These are phyloP conservation scores for Exobasidium cylindrosporum DNA, from an alignment of 1,284 basidiomycete species.

Conservation along the genomic window DNA sequence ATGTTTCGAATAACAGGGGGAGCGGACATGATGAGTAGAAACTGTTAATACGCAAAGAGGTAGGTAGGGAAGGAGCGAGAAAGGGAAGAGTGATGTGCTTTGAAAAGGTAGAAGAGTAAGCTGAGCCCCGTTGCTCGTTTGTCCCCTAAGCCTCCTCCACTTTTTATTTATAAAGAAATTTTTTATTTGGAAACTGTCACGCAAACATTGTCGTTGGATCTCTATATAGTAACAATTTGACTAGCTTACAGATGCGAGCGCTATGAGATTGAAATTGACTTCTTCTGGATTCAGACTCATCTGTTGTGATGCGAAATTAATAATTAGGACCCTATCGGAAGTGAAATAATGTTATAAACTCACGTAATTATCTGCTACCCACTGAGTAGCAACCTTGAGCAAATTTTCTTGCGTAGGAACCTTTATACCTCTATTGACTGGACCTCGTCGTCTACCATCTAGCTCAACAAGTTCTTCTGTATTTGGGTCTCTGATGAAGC, in stretches of 20 bases:
- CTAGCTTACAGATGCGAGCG: constrained; percentile 21
- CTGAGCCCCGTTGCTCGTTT: too few relatives aligned
- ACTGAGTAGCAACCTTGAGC: constrained; percentile 34
- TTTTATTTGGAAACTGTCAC: too few relatives aligned
- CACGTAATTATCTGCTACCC: constrained; percentile 45
- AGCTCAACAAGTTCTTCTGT: constrained; percentile 46
- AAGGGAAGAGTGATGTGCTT: too few relatives aligned
- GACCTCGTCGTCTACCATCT: constrained; percentile 48
- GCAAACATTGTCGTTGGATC: too few relatives aligned
- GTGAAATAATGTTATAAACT: constrained; percentile 12
- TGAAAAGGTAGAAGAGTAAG: too few relatives aligned
- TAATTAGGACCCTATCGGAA: background rate
- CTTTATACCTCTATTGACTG: constrained; percentile 30
- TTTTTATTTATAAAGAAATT: too few relatives aligned
- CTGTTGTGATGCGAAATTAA: too few relatives aligned
- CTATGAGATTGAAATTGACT: constrained; percentile 51
- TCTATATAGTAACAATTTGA: too few relatives aligned
- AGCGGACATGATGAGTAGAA: too few relatives aligned
- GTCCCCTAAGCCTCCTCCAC: too few relatives aligned
- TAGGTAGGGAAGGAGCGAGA: too few relatives aligned
- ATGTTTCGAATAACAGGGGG: constrained; percentile 9
- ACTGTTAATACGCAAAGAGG: too few relatives aligned
- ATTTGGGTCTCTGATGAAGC: constrained; percentile 42
- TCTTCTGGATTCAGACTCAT: constrained; percentile 44
- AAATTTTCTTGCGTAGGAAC: constrained; percentile 18